A percentile compares a stretch with the other conserved stretches of the same genome.
These are phyloP conservation scores for Physcomitrellopsis africana DNA, from an alignment of 225 moss, liverwort and hornwort genomes.

Conservation along the genomic window DNA sequence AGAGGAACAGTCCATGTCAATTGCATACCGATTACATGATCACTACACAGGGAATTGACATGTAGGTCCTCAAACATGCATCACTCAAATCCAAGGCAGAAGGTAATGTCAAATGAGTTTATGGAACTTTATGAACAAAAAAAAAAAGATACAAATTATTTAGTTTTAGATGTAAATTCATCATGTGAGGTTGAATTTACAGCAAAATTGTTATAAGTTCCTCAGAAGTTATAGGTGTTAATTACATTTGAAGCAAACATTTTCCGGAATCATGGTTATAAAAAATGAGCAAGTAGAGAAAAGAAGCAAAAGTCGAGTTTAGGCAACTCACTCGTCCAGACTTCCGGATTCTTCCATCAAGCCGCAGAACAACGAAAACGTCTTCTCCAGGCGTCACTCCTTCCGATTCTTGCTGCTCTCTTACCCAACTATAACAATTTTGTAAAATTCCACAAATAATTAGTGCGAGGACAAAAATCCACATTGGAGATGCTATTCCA, in stretches of 20 bases:
- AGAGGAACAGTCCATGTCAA: conserved; percentile 6
- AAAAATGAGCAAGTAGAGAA: background rate
- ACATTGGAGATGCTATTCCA: background rate
- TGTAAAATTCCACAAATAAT: background rate
- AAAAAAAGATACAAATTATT: no score
- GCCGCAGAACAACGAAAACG: conserved; percentile 71
- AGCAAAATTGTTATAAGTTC: no score
- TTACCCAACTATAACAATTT: conserved; percentile 66
- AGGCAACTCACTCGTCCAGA: conserved; percentile 72
- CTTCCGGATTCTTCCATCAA: conserved; percentile 83
- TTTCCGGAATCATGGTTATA: background rate
- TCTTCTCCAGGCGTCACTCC: conserved; percentile 81
- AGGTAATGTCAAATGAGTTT: background rate
- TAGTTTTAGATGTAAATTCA: background rate
- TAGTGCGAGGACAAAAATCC: background rate
- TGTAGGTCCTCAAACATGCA: background rate
- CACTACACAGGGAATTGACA: background rate
- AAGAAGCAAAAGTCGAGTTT: conserved; percentile 12
- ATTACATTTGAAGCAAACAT: conserved; percentile 9
- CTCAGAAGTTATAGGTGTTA: no score
- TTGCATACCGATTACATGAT: background rate
- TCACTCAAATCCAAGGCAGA: background rate
- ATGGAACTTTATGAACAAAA: no score
- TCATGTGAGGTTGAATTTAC: background rate
- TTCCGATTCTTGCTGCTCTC: conserved; percentile 80